Evolutionary conservation across 805 yeast species (phyloP), one percentile per base, ranked within the genome.

Genomic region (Lachancea sp.): DNA sequence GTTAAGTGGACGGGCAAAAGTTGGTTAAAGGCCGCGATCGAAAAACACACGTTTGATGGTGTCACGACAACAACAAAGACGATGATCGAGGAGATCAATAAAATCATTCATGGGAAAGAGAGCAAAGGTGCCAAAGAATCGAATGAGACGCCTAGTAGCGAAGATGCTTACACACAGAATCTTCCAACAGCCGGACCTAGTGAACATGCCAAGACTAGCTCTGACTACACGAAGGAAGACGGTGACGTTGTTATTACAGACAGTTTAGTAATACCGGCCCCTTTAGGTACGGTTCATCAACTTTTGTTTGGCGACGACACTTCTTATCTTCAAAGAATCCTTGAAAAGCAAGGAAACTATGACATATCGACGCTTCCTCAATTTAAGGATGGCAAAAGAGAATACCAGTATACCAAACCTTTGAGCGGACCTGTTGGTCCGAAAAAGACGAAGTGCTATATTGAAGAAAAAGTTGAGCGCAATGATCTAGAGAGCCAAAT

Each of bases 11-110:
- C 80, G 0, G 85, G 82, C 7, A 81, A 81, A 51, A 81, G 88
- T 38, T 84, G 91, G 90, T 75, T 85, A 49, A 83, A 81, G 59
- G 75, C 81, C 19, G 82, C 87, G 0, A 79, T 85, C 48, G 93
- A 85, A 57, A 82, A 75, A 46, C 88, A 86, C 43, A 72, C 89
- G 1, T 75, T 80, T 51, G 78, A 79, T 34, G 93, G 91, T 9
- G 90, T 85, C 49, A 76, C 75, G 45, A 81, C 78, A 6, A 74
- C 83, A 0, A 69, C 81, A 16, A 64, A 63, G 13, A 67, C 69
- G 2, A 49, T 81, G 53, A 65, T 78, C 7, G 68, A 65, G 10
- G 78, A 75, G 44, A 51, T 83, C 35, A 73, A 68, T 49, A 63
- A 61, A 18, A 66, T 70, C 26, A 49, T 53, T 15, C 34, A 51